Evolutionary conservation across 2,329 filamentous ascomycete species (phyloP).

Genomic region (Paraphaeosphaeria minitans): DNA sequence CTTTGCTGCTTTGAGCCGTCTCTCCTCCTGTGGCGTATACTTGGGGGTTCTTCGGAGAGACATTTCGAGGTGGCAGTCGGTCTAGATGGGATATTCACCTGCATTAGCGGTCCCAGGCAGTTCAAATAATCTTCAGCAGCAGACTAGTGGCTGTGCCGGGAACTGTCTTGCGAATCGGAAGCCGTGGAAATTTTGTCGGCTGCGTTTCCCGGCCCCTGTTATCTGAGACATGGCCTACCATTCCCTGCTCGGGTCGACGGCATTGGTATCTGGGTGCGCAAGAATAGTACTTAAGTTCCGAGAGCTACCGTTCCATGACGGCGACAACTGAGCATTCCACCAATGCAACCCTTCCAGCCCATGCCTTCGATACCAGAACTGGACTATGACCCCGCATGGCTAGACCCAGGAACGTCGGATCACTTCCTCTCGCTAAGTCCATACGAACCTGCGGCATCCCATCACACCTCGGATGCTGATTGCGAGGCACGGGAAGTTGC

Average conservation of each 20-base stretch:
- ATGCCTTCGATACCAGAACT: neutral
- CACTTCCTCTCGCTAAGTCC: neutral
- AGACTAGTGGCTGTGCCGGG: neutral
- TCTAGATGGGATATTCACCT: neutral
- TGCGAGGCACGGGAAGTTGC: neutral
- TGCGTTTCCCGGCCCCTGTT: neutral
- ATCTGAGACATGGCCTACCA: neutral
- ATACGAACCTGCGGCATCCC: too few species aligned
- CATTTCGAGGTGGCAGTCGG: neutral
- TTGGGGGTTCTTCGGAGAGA: neutral
- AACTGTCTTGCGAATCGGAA: neutral
- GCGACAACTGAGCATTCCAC: neutral
- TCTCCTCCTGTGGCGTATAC: neutral
- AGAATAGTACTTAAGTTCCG: neutral
- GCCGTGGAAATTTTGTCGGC: neutral
- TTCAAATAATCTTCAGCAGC: neutral
- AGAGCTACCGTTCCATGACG: neutral
- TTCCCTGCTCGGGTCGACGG: too few species aligned
- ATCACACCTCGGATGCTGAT: neutral
- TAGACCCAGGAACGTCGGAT: neutral
- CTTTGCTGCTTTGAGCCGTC: neutral
- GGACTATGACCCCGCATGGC: neutral
- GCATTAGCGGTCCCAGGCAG: neutral
- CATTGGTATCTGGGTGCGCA: too few species aligned
- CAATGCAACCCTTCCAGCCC: neutral